A percentile compares a stretch with the other conserved stretches of the same genome.
Conservation (phyloP, 2,329 filamentous ascomycete species). For the Claviceps maximensis region DNA sequence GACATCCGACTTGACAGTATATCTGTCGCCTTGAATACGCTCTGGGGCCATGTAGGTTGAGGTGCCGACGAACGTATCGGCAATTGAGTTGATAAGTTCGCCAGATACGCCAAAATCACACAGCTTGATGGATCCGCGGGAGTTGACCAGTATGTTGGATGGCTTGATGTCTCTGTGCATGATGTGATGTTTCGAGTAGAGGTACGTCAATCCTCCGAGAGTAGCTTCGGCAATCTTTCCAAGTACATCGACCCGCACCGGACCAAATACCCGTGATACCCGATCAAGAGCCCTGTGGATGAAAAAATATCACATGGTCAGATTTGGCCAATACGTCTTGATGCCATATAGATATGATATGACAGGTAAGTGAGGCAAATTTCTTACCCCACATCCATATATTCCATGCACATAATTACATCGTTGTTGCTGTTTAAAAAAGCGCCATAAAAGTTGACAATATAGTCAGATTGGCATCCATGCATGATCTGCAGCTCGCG, state of each 20-base stretch:
- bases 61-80: slow-evolving; percentile 95
- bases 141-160: slow-evolving; percentile 94
- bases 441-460: slow-evolving; percentile 94
- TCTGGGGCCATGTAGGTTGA: slow-evolving; percentile 99
- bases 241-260: slow-evolving; percentile 86
- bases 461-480: slow-evolving; percentile 91
- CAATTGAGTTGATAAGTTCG: slow-evolving; percentile 93
- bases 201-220: slow-evolving; percentile 82
- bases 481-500: slow-evolving; percentile 97
- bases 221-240: slow-evolving; percentile 97
- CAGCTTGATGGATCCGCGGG: slow-evolving; percentile 84
- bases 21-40: slow-evolving; percentile 90
- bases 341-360: neutral
- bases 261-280: slow-evolving; percentile 88
- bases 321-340: neutral
- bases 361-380: slow-evolving; percentile 9
- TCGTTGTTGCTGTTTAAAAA: slow-evolving; percentile 95
- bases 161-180: slow-evolving; percentile 99
- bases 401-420: slow-evolving; percentile 99
- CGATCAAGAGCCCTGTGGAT: slow-evolving; percentile 70
- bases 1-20: slow-evolving; percentile 96
- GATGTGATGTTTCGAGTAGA: slow-evolving; percentile 91
- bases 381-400: slow-evolving; percentile 93
- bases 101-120: slow-evolving; percentile 99
- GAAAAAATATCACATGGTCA: neutral